Evolutionary conservation across 2,329 filamentous ascomycete species (phyloP), one percentile per base, ranked within the genome.

Genomic region (Pseudogymnoascus sp.): DNA sequence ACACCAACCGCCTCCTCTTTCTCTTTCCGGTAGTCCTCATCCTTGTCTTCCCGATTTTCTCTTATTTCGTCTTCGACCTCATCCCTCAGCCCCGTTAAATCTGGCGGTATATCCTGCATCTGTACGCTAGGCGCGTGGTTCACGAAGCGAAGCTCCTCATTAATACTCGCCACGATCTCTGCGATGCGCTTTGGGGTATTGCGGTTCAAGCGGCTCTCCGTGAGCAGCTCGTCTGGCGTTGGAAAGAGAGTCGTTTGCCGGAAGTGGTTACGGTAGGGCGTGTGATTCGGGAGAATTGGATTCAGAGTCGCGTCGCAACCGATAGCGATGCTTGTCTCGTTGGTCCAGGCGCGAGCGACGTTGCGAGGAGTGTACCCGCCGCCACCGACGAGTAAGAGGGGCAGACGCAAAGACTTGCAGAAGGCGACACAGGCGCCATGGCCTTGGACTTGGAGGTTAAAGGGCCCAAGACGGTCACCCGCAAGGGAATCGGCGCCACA

Each of bases 301-400:
- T 81, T 78, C 66, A 97, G 87, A 63, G 84, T 83, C 66, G 88
- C 81, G 65, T 89, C 82, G 63, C 86, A 86, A 68, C 87, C 86
- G 66, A 95, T 90, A 65, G 91, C 91, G 68, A 97, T 91, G 65
- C 90, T 89, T 11, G 94, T 99, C 77, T 99, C 94, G 76, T 96
- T 93, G 23, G 92, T 91, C 94, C 94, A 99, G 31, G 93, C 92
- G 62, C 94, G 89, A 44, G 94, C 94, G 5, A 99, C 94, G 71
- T 99, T 99, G 67, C 93, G 86, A 4, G 94, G 92, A 12, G 94
- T 99, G 76, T 99, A 99, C 28, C 94, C 94, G 63, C 94, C 94
- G 40, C 94, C 94, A 50, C 94, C 94, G 64, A 97, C 90, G 62
- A 99, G 84, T 60, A 99, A 86, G 66, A 97, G 82, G 2, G 94